Base-by-base conservation (phyloP, 2,329 filamentous ascomycete genomes). In the Diaporthe amygdali region DNA sequence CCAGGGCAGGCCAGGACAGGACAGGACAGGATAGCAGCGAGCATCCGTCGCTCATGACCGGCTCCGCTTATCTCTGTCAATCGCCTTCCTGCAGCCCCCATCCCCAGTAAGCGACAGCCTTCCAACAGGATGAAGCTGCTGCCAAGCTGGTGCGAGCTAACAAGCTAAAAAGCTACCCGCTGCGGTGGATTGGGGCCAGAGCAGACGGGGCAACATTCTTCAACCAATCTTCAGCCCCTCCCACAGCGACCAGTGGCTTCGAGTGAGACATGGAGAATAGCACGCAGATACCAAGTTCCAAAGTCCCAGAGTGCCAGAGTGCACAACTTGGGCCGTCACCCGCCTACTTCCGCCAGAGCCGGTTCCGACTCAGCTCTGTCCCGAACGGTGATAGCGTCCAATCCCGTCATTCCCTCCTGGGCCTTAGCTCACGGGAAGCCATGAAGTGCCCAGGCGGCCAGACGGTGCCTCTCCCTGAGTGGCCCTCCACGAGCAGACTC, bases 381-480 rank as follows among this genome's bases (percentile, higher is more conserved):
- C 59, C 59, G 41, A 63, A 63, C 20, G 27, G 59, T 63, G 59
- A 47, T 63, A 63, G 59, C 59, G 41, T 34, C 59, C 20, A 41
- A 63, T 47, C 59, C 41, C 41, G n/a, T 63, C 41, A 47, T 34
- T 63, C 59, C 59, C 27, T 63, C 56, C 56, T 63, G 56, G 56
- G 41, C 30, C 39, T 47, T 47, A 34, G 41, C 56, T 63, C 30
- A 27, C 20, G 41, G 56, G 56, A 46, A 20, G 56, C 27, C 56
- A 46, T 15, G 8, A 32, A 46, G 25, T 30, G 12, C 6, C n/a
- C n/a, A n/a, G n/a, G 12, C 25, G 22, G 15, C 34, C 52, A 15
- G 12, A 7, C 14, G 22, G 22, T n/a, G 37, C 22, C 54, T 59
- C 54, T 59, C 54, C 34, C 54, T 59, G 54, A 37, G 20, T 27